These are phyloP conservation scores for Phytopythium aichiense DNA, from an alignment of 352 stramenopile species.

Conservation along the genomic window DNA sequence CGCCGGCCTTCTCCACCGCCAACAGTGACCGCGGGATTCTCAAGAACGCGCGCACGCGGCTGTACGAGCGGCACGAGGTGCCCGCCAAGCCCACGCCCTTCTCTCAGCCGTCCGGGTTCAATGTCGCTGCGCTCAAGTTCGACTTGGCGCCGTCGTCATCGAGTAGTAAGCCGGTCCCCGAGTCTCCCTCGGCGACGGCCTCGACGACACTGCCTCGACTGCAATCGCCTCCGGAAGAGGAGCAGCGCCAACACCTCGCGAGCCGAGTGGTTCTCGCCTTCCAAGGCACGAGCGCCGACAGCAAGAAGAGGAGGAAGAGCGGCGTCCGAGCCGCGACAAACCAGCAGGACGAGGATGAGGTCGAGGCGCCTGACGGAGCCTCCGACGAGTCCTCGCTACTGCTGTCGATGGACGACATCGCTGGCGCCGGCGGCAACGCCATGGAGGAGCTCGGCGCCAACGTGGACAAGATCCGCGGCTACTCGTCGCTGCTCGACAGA, in stretches of 20 bases:
- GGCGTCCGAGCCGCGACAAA: conserved; percentile 23
- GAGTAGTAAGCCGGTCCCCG: not conserved
- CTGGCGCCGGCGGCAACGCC: conserved; percentile 22
- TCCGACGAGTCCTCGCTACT: conserved; percentile 12
- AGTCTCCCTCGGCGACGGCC: not conserved
- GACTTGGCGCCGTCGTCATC: conserved; percentile 35
- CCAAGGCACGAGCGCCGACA: conserved; percentile 1
- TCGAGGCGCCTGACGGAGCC: conserved; percentile 12
- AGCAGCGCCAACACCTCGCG: conserved; percentile 11
- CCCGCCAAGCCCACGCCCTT: conserved; percentile 40
- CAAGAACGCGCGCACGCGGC: conserved; percentile 39
- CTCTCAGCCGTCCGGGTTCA: conserved; percentile 65
- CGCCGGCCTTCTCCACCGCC: conserved; percentile 39
- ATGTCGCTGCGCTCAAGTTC: conserved; percentile 75
- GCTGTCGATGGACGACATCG: conserved; percentile 19
- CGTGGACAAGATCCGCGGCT: conserved; percentile 75
- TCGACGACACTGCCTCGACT: conserved; percentile 4
- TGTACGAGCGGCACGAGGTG: conserved; percentile 61
- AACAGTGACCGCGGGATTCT: conserved; percentile 39
- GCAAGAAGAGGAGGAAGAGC: conserved; percentile 4
- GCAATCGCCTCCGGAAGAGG: not conserved
- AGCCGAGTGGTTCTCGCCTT: conserved; percentile 6
- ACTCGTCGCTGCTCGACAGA: conserved; percentile 75
- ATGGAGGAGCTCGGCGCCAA: conserved; percentile 72
- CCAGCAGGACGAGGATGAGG: conserved; percentile 23